Base-by-base conservation (phyloP, 352 stramenopile genomes). In the Pythium dissimile region DNA sequence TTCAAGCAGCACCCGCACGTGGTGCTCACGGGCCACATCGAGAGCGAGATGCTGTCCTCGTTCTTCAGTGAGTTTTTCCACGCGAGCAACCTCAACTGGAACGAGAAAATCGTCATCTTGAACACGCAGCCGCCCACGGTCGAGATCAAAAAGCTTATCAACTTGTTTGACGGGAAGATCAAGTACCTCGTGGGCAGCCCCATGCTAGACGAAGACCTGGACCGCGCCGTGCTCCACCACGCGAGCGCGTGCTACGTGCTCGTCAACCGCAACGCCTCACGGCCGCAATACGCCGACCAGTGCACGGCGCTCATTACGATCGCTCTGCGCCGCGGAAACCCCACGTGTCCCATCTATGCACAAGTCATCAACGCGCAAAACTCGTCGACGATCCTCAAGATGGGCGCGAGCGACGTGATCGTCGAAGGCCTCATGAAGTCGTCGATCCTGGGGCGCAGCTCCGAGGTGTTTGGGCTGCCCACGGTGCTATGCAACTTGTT, bases 21-120 rank as follows among this genome's bases (percentile, higher is more conserved):
- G 6, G 71, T 95, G 45, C 53, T 89, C 21, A 87, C 79, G 0
- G 83, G 85, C 3, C 73, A 94, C 39, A 74, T 95, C 18, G 76
- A 90, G 27, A 73, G 68, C 0, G 72, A 86, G 30, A 74, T 74
- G 42, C 70, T 93, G 9, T 64, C 72, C 1, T 54, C 84, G 10
- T 95, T 95, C 54, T 79, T 93, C n/a, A 52, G 56, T 0, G 80
- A 95, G 57, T 93, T 94, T 55, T 95, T 95, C 52, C 86, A 95
- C 51, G 58, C 83, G 0, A 86, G 79, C 50, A 92, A 95, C 41
- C 55, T 92, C 21, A 89, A 92, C 43, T 91, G 82, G 76, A 91
- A 90, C 52, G 83, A 90, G 38, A 75, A 85, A 12, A 72, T 90
- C 5, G 80, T 95, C 13, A 89, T 95, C 16, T 16, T 95, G 8